A percentile compares a stretch with the other conserved stretches of the same genome.
Evolutionary conservation across 768 basidiomycete species (phyloP).

Genomic region (Rossbeevera mucosa): DNA sequence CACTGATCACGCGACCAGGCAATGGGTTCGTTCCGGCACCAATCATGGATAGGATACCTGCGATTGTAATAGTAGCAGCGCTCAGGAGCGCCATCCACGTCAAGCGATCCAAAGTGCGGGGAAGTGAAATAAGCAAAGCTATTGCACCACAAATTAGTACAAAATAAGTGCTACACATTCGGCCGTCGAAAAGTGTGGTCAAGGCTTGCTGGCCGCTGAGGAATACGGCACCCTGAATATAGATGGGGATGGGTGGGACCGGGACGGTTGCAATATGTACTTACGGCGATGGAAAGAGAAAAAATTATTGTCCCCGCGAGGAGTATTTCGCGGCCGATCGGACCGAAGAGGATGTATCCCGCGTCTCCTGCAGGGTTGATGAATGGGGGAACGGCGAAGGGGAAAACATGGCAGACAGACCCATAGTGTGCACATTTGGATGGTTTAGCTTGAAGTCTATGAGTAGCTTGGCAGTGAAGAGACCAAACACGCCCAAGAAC

Average conservation of each 20-base stretch:
- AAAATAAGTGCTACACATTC: conserved; percentile 43
- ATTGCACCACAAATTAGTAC: conserved; percentile 41
- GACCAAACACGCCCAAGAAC: background rate
- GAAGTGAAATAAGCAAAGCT: conserved; percentile 5
- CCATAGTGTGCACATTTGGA: conserved; percentile 51
- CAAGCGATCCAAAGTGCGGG: conserved; percentile 29
- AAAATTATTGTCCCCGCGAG: conserved; percentile 2
- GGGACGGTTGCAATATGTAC: background rate
- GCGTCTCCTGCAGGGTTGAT: conserved; percentile 1
- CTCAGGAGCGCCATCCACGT: conserved; percentile 43
- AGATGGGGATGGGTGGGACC: background rate
- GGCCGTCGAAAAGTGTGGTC: conserved; percentile 43
- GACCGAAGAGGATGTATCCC: conserved; percentile 3
- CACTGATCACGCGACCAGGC: conserved; percentile 28
- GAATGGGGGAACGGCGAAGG: background rate
- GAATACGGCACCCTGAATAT: conserved; percentile 14
- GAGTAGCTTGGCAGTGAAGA: conserved; percentile 40
- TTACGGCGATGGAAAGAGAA: background rate
- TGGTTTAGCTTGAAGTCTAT: conserved; percentile 38
- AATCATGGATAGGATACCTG: conserved; percentile 48
- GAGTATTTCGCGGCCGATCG: conserved; percentile 3
- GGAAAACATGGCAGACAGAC: conserved; percentile 17
- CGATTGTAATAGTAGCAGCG: conserved; percentile 38
- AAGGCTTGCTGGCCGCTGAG: conserved; percentile 52
- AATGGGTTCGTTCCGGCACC: conserved; percentile 45